Percentiles rank a stretch among this genome's conserved stretches.
Evolutionary conservation across 1,284 basidiomycete species (phyloP).

Genomic region (Somion occarium): DNA sequence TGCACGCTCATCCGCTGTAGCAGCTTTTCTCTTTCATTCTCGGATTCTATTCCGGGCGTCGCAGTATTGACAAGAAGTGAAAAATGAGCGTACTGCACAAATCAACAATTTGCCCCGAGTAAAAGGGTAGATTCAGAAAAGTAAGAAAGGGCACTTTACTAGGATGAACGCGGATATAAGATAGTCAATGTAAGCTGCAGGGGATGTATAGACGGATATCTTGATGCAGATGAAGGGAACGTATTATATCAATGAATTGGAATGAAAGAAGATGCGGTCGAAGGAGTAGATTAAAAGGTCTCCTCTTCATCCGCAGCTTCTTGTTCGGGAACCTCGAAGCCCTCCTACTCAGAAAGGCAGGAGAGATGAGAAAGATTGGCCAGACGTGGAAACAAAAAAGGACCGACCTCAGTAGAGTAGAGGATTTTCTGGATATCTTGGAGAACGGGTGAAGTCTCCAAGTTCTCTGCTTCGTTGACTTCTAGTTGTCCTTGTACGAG

Average conservation of each 20-base stretch:
- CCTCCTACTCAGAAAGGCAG: constrained; percentile 24
- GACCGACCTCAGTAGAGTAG: constrained; percentile 87
- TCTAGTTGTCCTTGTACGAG: constrained; percentile 77
- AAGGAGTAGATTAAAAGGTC: constrained; percentile 16
- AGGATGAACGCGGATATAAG: neutral
- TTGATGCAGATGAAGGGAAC: neutral
- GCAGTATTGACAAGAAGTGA: neutral
- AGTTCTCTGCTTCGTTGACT: constrained; percentile 49
- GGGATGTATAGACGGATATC: neutral
- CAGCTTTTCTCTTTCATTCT: neutral
- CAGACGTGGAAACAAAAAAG: neutral
- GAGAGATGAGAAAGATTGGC: neutral
- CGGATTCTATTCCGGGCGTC: neutral
- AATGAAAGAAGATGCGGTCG: neutral
- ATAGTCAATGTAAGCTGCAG: neutral
- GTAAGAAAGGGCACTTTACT: neutral
- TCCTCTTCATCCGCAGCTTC: constrained; percentile 28
- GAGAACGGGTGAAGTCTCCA: constrained; percentile 62
- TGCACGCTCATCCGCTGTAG: too few relatives aligned
- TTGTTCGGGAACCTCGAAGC: constrained; percentile 29
- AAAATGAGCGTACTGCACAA: neutral
- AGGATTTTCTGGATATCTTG: constrained; percentile 89
- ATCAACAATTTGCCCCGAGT: neutral
- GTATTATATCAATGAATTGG: neutral
- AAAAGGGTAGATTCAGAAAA: neutral